Evolutionary conservation across 805 yeast genomes (phyloP), one percentile per base, ranked within the genome.

Genomic region (Yamadazyma ubonensis): DNA sequence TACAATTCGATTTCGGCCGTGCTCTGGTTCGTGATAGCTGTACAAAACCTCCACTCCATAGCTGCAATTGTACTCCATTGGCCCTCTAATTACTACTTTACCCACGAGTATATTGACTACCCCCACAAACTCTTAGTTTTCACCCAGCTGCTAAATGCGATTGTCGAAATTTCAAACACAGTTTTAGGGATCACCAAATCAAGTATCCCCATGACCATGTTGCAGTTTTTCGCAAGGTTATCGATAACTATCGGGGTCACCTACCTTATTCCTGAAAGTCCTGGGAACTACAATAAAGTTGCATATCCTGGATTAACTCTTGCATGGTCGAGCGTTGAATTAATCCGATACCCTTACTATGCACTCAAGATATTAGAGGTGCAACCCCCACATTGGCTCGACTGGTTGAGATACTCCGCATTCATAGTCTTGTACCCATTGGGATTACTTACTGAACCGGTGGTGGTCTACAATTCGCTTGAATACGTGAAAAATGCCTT

Each of bases 311-410:
- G 48, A 3, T 46, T 61, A 14, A 32, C 48, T 2, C 20, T 56
- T 29, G 65, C 66, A 4, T 63, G 69, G 69, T 40, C 59, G 21
- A 9, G 45, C 2, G 53, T 61, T 2, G 69, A 63, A 38, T 39
- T 63, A 29, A 50, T 58, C 3, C 44, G 66, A 25, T 63, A 63
- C 44, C 52, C 52, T 1, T 61, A 50, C 42, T 61, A 59, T 36
- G 49, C 48, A 3, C 32, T 46, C 29, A 62, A 63, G 36, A 41
- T 44, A n/a, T 10, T 31, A 14, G 29, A 20, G 6, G 38, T 30
- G 3, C 18, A 8, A 1, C 43, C 50, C 17, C 65, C 65, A 3
- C 25, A 27, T 25, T 31, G 36, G 36, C 33, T 61, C 18, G 40
- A 46, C 21, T 61, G 64, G 63, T 39, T 59, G 18, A 43, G 69